Percentiles rank a stretch among this genome's conserved stretches.
Evolutionary conservation across 805 yeast genomes (phyloP).

Genomic region (Blastobotrys chiropterorum): DNA sequence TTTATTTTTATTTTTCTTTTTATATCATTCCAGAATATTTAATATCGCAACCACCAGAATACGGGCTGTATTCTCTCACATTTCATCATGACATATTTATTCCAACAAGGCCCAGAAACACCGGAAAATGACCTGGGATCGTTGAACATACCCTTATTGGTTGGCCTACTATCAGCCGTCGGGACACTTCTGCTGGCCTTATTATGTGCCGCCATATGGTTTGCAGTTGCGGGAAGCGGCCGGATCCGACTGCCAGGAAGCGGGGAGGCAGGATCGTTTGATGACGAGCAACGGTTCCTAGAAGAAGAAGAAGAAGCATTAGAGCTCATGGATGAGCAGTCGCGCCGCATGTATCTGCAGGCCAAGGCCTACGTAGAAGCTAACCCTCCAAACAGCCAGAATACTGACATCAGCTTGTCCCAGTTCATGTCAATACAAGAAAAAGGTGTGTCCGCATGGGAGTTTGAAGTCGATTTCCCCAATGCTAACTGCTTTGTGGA

Average conservation of each 20-base stretch:
- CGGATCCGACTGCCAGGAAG: constrained; percentile 33
- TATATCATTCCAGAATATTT: no score
- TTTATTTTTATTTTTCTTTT: no score
- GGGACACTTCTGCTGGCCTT: constrained; percentile 33
- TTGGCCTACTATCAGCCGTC: constrained; percentile 34
- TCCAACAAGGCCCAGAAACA: no score
- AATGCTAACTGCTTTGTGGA: constrained; percentile 54
- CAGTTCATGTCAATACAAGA: constrained; percentile 70
- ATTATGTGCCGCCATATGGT: constrained; percentile 25
- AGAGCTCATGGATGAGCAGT: constrained; percentile 48
- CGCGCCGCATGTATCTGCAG: constrained; percentile 58
- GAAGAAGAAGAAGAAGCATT: constrained; percentile 59
- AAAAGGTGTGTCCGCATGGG: constrained; percentile 87
- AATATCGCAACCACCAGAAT: no score
- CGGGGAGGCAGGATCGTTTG: constrained; percentile 52
- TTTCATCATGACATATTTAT: no score
- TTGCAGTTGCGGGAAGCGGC: constrained; percentile 27
- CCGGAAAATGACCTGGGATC: constrained; percentile 15
- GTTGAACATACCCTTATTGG: constrained; percentile 34
- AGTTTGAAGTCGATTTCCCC: constrained; percentile 50
- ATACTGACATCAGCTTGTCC: constrained; percentile 43
- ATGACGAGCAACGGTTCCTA: constrained; percentile 54
- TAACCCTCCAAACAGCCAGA: constrained; percentile 37
- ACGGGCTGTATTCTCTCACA: no score
- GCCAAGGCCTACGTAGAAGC: constrained; percentile 44